Evolutionary conservation across 2,329 filamentous ascomycete genomes (phyloP), one percentile per base, ranked within the genome.

Genomic region (Fusarium marasasianum): DNA sequence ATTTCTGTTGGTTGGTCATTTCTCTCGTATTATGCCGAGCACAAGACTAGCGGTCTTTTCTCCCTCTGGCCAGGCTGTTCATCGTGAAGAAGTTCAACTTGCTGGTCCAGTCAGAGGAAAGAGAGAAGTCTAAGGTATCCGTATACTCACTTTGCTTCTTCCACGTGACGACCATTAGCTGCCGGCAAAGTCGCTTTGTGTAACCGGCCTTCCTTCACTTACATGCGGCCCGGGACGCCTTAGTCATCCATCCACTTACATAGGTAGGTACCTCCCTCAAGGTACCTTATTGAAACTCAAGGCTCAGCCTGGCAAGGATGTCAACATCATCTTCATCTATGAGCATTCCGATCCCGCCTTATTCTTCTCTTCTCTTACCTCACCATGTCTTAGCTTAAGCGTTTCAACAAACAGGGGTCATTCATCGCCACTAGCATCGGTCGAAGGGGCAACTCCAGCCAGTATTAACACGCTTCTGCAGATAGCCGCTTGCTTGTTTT

Each of bases 321-420:
- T 17, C 55, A 37, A 58, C 24, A 31, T 69, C 38, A 53, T 33
- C 50, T 33, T 66, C 38, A 59, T 66, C 59, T 59, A 33, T 45
- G 22, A 56, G 24, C 66, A 74, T 73, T 72, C 71, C 71, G 45
- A 20, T 15, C 41, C n/a, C 60, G 62, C 40, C 57, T 53, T 47
- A 22, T 64, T 37, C 57, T 53, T 43, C 24, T 41, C 57, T 47
- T 43, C 29, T 64, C 59, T 51, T 54, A 24, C 35, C 45, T 65
- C 59, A 47, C 33, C 40, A 47, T 69, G 59, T 69, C 63, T 72
- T 44, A 62, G 63, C 35, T 38, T 26, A 63, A 43, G 22, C 53
- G 59, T 72, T 44, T 50, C 24, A 47, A 33, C 24, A 33, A 54
- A 37, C 51, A 51, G 45, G 56, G 59, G 26, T 71, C 26, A 24